These are phyloP conservation scores for Phylloporus sp. DNA, from an alignment of 768 basidiomycete genomes.

Conservation along the genomic window DNA sequence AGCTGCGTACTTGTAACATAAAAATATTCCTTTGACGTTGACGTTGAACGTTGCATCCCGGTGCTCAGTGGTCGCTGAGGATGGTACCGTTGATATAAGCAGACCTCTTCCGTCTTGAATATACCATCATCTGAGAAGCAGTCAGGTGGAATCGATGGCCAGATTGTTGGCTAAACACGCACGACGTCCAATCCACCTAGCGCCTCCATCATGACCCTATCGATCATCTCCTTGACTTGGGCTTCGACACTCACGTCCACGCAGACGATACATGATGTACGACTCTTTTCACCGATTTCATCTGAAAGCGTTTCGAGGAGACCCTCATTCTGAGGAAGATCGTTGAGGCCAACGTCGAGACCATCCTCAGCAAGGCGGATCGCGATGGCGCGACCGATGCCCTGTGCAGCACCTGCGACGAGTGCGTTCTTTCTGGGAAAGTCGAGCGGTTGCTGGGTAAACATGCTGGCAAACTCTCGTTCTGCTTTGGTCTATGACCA, in stretches of 20 bases:
- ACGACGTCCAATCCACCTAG: not conserved
- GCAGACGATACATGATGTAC: not conserved
- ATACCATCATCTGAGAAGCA: not conserved
- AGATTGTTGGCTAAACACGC: no score
- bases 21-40: constrained; percentile 53
- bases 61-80: not conserved
- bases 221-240: not conserved
- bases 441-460: not conserved
- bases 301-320: not conserved
- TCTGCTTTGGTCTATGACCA: no score
- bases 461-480: no score
- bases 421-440: not conserved
- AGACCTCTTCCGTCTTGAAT: not conserved
- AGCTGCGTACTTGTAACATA: constrained; percentile 62
- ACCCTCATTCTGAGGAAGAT: not conserved
- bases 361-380: not conserved
- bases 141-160: no score
- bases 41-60: constrained; percentile 18
- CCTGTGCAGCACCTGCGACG: not conserved
- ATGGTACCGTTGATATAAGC: no score
- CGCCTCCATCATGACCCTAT: no score
- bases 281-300: not conserved
- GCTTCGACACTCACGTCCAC: not conserved
- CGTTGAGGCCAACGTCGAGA: not conserved
- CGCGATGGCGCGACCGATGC: not conserved